These are phyloP conservation scores for Aspergillus hiratsukae DNA, from an alignment of 2,329 filamentous ascomycete species.

Conservation along the genomic window DNA sequence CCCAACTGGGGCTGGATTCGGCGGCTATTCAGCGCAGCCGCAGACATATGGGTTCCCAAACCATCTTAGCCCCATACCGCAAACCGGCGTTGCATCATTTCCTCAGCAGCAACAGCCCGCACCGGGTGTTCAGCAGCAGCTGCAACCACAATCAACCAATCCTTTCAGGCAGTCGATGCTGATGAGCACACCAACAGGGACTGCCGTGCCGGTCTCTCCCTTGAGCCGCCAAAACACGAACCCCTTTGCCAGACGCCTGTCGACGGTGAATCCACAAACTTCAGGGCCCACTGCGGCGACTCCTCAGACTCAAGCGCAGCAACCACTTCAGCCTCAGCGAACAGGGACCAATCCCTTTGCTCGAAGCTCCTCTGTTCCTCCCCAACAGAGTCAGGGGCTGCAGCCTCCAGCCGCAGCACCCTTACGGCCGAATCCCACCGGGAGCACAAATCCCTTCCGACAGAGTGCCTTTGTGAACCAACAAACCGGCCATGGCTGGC, in stretches of 20 bases:
- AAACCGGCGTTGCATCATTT: slow-evolving; percentile 46
- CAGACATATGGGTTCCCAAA: slow-evolving; percentile 51
- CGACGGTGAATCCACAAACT: slow-evolving; percentile 29
- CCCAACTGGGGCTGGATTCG: slow-evolving; percentile 75
- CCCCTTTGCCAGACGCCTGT: slow-evolving; percentile 69
- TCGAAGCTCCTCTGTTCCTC: slow-evolving; percentile 46
- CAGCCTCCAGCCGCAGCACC: slow-evolving; percentile 38
- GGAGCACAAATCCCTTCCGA: slow-evolving; percentile 90
- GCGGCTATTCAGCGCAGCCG: slow-evolving; percentile 69
- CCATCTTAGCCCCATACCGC: slow-evolving; percentile 44
- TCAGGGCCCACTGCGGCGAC: slow-evolving; percentile 15
- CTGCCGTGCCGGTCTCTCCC: slow-evolving; percentile 43
- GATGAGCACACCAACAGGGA: slow-evolving; percentile 46
- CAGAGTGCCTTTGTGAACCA: slow-evolving; percentile 89
- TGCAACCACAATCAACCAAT: slow-evolving; percentile 64
- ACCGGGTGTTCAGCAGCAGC: slow-evolving; percentile 22
- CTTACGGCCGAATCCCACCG: slow-evolving; percentile 72
- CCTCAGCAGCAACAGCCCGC: slow-evolving; percentile 36
- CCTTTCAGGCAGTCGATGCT: slow-evolving; percentile 93
- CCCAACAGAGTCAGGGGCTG: slow-evolving; percentile 30
- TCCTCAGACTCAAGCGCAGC: slow-evolving; percentile 26
- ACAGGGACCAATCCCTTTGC: slow-evolving; percentile 71
- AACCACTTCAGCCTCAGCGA: slow-evolving; percentile 46
- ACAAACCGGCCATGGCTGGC: slow-evolving; percentile 82
- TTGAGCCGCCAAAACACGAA: slow-evolving; percentile 69